A percentile compares a stretch with the other conserved stretches of the same genome.
These are phyloP conservation scores for Phytopythium delawarense DNA, from an alignment of 352 stramenopile genomes.

Conservation along the genomic window DNA sequence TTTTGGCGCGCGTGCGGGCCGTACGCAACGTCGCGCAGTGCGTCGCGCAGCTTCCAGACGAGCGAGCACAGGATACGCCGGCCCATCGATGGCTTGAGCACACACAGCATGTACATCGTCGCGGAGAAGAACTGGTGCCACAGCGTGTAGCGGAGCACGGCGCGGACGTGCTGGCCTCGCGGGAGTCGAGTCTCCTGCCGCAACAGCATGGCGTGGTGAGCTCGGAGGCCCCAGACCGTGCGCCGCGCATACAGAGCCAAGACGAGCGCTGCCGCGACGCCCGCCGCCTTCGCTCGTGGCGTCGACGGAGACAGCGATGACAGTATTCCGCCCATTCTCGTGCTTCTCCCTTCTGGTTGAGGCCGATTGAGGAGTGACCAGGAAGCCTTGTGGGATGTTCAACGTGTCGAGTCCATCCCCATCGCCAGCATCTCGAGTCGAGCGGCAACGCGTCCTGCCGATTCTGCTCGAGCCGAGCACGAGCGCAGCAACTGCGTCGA, in stretches of 20 bases:
- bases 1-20: constrained; percentile 45
- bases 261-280: constrained; percentile 11
- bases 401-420: neutral
- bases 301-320: neutral
- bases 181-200: constrained; percentile 13
- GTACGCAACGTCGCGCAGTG: constrained; percentile 32
- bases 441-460: neutral
- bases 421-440: neutral
- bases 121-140: constrained; percentile 44
- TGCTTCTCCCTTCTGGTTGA: neutral
- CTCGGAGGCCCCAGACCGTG: constrained; percentile 13
- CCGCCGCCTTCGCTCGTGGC: neutral
- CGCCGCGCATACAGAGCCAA: constrained; percentile 15
- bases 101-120: constrained; percentile 46
- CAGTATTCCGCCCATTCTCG: neutral
- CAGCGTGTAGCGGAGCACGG: constrained; percentile 43
- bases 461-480: neutral
- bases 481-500: neutral
- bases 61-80: constrained; percentile 34
- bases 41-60: constrained; percentile 28
- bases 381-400: neutral
- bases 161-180: constrained; percentile 8
- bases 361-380: neutral
- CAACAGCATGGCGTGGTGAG: constrained; percentile 19
- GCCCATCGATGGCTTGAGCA: constrained; percentile 50